phyloP scores from a whole-genome alignment of 768 basidiomycete genomes.

The Lactarius tabidus region DNA sequence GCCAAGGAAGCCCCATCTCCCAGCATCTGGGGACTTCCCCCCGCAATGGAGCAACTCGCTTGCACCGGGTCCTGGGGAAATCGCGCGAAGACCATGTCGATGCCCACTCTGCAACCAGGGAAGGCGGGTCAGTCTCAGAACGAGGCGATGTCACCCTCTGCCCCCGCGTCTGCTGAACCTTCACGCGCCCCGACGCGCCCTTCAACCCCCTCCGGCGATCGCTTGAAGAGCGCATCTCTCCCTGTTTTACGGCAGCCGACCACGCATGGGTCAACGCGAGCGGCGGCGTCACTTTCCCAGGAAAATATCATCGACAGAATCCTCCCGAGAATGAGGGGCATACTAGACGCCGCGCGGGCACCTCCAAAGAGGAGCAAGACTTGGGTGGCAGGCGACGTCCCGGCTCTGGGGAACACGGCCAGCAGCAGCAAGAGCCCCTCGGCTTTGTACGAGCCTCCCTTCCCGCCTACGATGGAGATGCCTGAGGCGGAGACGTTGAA shows the following conservation, averaged over 20 bases:
- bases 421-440: not conserved
- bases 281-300: not conserved
- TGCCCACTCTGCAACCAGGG: not conserved
- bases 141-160: not conserved
- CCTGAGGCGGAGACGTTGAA: not conserved
- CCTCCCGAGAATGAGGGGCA: slow-evolving; percentile 1
- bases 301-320: slow-evolving; percentile 1
- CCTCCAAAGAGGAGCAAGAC: slow-evolving; percentile 1
- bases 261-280: not conserved
- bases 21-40: not conserved
- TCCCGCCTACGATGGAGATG: slow-evolving; percentile 1
- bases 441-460: not conserved
- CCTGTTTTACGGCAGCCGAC: not conserved
- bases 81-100: not conserved
- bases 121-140: not conserved
- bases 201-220: not conserved
- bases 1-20: not conserved
- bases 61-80: not conserved
- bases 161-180: not conserved
- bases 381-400: not conserved
- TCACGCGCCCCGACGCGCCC: not conserved
- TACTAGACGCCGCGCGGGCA: not conserved
- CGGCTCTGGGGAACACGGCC: not conserved
- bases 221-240: not conserved
- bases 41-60: not conserved